Conservation (phyloP, 768 basidiomycete species). For the Agrocybe chaxingu region DNA sequence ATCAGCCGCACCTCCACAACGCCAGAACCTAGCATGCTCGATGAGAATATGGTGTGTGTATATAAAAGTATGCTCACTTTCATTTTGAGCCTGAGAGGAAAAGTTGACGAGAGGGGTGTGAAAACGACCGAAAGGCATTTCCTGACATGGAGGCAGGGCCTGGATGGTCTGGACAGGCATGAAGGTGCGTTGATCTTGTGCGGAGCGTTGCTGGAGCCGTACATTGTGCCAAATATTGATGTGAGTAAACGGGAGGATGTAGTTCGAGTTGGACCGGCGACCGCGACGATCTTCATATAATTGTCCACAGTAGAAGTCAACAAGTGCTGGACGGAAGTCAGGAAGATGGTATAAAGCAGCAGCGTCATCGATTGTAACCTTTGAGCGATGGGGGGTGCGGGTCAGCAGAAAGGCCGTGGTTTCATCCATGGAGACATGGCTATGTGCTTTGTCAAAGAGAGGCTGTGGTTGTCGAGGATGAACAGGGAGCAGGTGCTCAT, state of each 20-base stretch:
- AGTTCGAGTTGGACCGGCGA: background rate
- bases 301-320: slow-evolving; percentile 9
- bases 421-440: too few relatives aligned
- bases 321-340: slow-evolving; percentile 20
- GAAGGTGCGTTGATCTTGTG: slow-evolving; percentile 9
- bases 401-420: too few relatives aligned
- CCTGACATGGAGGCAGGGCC: slow-evolving; percentile 8
- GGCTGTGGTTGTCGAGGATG: too few relatives aligned
- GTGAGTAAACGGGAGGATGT: slow-evolving; percentile 9
- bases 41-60: too few relatives aligned
- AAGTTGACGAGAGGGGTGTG: slow-evolving; percentile 11
- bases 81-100: too few relatives aligned
- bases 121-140: slow-evolving; percentile 13
- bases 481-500: too few relatives aligned
- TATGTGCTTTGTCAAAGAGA: too few relatives aligned
- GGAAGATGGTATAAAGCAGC: slow-evolving; percentile 15
- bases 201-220: slow-evolving; percentile 14
- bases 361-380: slow-evolving; percentile 7
- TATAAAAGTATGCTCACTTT: too few relatives aligned
- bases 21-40: background rate
- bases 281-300: background rate
- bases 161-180: slow-evolving; percentile 14
- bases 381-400: too few relatives aligned
- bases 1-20: background rate
- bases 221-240: slow-evolving; percentile 19